A percentile compares a stretch with the other conserved stretches of the same genome.
Evolutionary conservation across 805 yeast genomes (phyloP).

Genomic region (Metschnikowia aberdeeniae): DNA sequence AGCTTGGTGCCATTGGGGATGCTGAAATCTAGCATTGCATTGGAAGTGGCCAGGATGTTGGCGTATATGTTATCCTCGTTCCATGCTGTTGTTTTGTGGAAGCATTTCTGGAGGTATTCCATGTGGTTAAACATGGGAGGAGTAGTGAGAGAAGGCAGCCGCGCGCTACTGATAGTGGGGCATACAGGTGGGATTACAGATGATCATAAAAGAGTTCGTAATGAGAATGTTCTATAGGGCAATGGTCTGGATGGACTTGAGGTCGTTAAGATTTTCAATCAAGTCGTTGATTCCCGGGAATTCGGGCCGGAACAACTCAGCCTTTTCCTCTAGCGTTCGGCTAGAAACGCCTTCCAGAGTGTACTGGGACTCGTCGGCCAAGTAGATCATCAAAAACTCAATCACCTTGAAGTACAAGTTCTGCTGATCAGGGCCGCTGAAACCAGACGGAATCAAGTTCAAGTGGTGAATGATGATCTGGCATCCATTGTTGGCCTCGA

Average conservation of each 20-base stretch:
- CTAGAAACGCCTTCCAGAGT: constrained; percentile 2
- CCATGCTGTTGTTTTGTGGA: constrained; percentile 71
- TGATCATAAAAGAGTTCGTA: no score
- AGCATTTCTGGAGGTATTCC: constrained; percentile 79
- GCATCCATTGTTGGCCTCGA: constrained; percentile 57
- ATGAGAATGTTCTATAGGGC: not conserved
- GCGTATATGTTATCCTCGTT: constrained; percentile 73
- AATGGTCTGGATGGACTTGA: constrained; percentile 12
- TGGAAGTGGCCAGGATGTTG: constrained; percentile 67
- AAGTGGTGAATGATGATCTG: constrained; percentile 43
- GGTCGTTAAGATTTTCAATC: constrained; percentile 33
- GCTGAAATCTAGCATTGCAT: constrained; percentile 64
- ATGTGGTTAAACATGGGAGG: constrained; percentile 67
- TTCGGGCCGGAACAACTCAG: constrained; percentile 31
- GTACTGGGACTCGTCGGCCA: constrained; percentile 55
- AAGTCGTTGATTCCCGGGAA: constrained; percentile 39
- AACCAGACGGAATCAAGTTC: constrained; percentile 12
- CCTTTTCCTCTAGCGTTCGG: constrained; percentile 24
- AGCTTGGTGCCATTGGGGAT: constrained; percentile 66
- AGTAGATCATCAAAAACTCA: constrained; percentile 66
- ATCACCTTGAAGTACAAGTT: constrained; percentile 58
- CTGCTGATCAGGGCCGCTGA: constrained; percentile 26
- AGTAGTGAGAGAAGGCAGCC: not conserved
- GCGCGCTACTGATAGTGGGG: not conserved
- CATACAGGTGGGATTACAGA: no score